Evolutionary conservation across 805 yeast genomes (phyloP).

Genomic region (Wickerhamomyces kurtzmanii): DNA sequence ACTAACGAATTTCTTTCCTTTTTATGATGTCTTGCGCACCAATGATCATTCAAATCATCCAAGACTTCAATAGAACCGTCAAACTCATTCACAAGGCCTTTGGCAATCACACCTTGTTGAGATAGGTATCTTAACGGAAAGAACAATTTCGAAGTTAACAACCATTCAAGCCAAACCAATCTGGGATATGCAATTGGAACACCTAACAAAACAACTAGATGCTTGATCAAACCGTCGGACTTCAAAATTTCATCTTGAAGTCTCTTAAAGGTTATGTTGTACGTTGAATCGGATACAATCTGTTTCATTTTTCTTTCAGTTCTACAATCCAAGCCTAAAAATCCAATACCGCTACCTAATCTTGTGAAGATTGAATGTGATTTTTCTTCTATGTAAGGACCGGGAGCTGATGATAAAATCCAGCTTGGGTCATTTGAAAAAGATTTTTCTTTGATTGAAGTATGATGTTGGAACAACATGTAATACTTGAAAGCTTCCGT

Average conservation of each 20-base stretch:
- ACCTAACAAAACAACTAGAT: slow-evolving; percentile 75
- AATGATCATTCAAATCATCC: slow-evolving; percentile 92
- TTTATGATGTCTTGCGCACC: slow-evolving; percentile 90
- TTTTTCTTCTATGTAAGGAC: slow-evolving; percentile 60
- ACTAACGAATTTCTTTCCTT: slow-evolving; percentile 70
- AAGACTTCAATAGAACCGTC: slow-evolving; percentile 87
- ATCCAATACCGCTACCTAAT: slow-evolving; percentile 62
- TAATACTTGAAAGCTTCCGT: slow-evolving; percentile 75
- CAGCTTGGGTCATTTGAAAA: slow-evolving; percentile 38
- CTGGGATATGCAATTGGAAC: slow-evolving; percentile 95
- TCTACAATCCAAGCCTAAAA: slow-evolving; percentile 85
- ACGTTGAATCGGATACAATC: slow-evolving; percentile 46
- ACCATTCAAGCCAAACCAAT: slow-evolving; percentile 78
- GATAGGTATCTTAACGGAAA: slow-evolving; percentile 56
- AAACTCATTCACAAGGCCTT: slow-evolving; percentile 80
- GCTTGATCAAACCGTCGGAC: slow-evolving; percentile 52
- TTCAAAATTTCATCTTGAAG: slow-evolving; percentile 40
- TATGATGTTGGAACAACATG: slow-evolving; percentile 86
- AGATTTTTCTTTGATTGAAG: slow-evolving; percentile 32
- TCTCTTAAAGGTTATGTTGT: slow-evolving; percentile 51
- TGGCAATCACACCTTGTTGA: slow-evolving; percentile 48
- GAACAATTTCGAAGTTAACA: slow-evolving; percentile 54
- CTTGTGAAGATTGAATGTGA: slow-evolving; percentile 65
- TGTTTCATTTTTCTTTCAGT: slow-evolving; percentile 69
- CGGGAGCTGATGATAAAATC: slow-evolving; percentile 48